Evolutionary conservation across 1,284 basidiomycete genomes (phyloP).

Genomic region (Sphaerobolus stellatus): DNA sequence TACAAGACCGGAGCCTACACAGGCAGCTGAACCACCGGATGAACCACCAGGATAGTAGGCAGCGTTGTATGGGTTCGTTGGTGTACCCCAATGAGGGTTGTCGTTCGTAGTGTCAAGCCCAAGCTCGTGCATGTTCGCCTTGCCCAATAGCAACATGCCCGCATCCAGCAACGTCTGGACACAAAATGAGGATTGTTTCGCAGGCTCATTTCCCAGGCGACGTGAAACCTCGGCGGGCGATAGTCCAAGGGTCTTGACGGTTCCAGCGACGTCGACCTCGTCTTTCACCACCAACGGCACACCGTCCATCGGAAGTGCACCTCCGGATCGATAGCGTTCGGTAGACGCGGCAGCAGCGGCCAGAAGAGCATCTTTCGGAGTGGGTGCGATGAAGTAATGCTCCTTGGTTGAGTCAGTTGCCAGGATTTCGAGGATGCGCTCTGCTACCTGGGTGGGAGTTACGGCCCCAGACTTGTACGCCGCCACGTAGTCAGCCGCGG

Average conservation of each 20-base stretch:
- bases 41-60: conserved; percentile 59
- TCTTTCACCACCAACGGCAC: neutral
- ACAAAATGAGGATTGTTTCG: neutral
- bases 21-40: neutral
- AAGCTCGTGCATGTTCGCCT: neutral
- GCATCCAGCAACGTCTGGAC: neutral
- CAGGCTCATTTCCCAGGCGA: neutral
- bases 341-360: neutral
- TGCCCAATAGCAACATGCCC: neutral
- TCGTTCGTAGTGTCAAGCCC: neutral
- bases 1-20: neutral
- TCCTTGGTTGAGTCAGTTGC: neutral
- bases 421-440: neutral
- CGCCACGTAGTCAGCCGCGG: neutral
- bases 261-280: neutral
- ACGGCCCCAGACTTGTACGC: neutral
- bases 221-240: neutral
- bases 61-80: conserved; percentile 61
- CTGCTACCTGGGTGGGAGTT: neutral
- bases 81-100: conserved; percentile 7
- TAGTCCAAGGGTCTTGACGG: neutral
- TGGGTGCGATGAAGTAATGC: neutral
- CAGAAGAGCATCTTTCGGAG: neutral
- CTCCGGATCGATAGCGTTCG: neutral
- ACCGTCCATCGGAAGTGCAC: neutral